Percentiles rank a stretch among this genome's conserved stretches.
Conservation (phyloP, 176 grass and related monocot genomes). For the maize (Zea mays) region Zm-B73-REFERENCE-NAM-5.0 NC_050100.1:218865001-218865500, state of each 20-base stretch:
- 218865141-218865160: no score
- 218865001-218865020: background rate
- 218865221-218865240: no score
- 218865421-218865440: background rate
- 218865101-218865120: background rate
- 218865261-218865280: background rate
- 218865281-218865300: background rate
- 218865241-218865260: background rate
- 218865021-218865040: background rate
- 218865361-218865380: background rate
- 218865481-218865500: background rate
- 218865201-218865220: no score
- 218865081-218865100: background rate
- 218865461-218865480: background rate
- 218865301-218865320: background rate
- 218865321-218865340: background rate
- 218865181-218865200: no score
- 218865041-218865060: conserved; percentile 1
- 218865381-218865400: background rate
- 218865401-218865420: conserved; percentile 1
- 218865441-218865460: background rate
- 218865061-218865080: background rate
- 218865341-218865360: background rate
- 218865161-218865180: no score
- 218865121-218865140: conserved; percentile 12